Evolutionary conservation across 192 early-diverging fungal genomes (phyloP).

Genomic region (Backusella mclennaniae): DNA sequence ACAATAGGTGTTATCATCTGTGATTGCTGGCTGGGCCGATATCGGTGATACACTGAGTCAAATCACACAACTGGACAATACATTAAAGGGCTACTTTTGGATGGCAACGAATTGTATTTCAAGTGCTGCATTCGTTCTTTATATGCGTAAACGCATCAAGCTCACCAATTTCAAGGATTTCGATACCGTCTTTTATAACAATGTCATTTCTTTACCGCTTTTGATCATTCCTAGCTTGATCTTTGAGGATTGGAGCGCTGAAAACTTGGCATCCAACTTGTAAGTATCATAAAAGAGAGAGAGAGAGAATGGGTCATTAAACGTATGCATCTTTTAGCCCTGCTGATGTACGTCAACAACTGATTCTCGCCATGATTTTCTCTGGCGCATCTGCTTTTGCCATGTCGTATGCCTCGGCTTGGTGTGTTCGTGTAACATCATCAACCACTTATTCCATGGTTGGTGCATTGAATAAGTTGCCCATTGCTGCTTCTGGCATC

Average conservation of each 20-base stretch:
- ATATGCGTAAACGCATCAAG: slow-evolving; percentile 89
- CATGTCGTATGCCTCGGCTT: slow-evolving; percentile 82
- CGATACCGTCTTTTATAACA: slow-evolving; percentile 98
- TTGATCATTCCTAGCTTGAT: slow-evolving; percentile 64
- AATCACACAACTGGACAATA: slow-evolving; percentile 31
- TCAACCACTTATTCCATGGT: slow-evolving; percentile 92
- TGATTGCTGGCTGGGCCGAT: slow-evolving; percentile 86
- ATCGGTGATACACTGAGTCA: slow-evolving; percentile 37
- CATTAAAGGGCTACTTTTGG: slow-evolving; percentile 74
- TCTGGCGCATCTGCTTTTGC: slow-evolving; percentile 86
- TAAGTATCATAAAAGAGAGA: slow-evolving; percentile 30
- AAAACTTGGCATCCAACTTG: slow-evolving; percentile 59
- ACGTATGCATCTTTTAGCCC: slow-evolving; percentile 26
- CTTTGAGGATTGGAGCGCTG: slow-evolving; percentile 67
- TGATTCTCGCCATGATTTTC: slow-evolving; percentile 68
- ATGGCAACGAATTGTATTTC: slow-evolving; percentile 91
- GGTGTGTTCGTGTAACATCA: slow-evolving; percentile 71
- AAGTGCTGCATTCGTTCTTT: slow-evolving; percentile 82
- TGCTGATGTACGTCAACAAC: slow-evolving; percentile 42
- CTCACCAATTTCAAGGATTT: slow-evolving; percentile 93
- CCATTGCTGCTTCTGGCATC: slow-evolving; percentile 93
- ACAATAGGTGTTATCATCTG: slow-evolving; percentile 69
- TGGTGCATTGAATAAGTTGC: slow-evolving; percentile 96
- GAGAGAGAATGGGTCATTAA: not conserved
- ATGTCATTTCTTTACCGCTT: slow-evolving; percentile 82